Percentiles rank a stretch among this genome's conserved stretches.
Conservation (phyloP, 345 rosid species). For the Gossypium sturtianum region DNA sequence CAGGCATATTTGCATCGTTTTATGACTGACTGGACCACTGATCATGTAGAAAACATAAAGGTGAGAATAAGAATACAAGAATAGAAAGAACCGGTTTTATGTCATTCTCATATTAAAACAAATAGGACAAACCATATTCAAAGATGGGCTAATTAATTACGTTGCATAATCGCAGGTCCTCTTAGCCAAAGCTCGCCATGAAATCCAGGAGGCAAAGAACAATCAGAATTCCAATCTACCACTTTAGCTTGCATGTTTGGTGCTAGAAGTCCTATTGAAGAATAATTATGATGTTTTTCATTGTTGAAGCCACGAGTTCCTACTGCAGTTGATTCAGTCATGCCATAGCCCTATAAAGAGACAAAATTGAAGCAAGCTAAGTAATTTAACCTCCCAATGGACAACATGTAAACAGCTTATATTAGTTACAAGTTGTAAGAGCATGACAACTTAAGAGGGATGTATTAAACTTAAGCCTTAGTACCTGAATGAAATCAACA, state of each 20-base stretch:
- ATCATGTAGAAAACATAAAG: neutral
- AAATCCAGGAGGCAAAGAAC: slow-evolving; percentile 57
- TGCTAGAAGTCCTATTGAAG: slow-evolving; percentile 76
- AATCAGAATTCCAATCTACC: slow-evolving; percentile 56
- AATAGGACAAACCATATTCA: neutral
- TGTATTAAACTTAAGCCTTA: neutral
- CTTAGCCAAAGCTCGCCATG: slow-evolving; percentile 82
- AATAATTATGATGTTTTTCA: slow-evolving; percentile 28
- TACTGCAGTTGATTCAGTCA: slow-evolving; percentile 83
- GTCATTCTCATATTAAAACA: neutral
- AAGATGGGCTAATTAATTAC: slow-evolving; percentile 22
- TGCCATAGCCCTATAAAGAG: slow-evolving; percentile 68
- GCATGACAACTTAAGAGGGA: neutral
- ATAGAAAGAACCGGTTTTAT: neutral
- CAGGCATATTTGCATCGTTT: neutral
- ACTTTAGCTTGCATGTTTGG: slow-evolving; percentile 84
- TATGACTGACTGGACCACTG: neutral
- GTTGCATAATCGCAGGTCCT: slow-evolving; percentile 77
- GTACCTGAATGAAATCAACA: slow-evolving; percentile 86
- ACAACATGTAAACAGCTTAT: neutral
- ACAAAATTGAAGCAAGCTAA: slow-evolving; percentile 1
- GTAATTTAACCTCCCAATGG: neutral
- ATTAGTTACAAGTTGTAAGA: neutral
- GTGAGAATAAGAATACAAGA: neutral
- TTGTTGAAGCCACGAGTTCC: slow-evolving; percentile 79